Evolutionary conservation across 148 eudicot genomes (phyloP).

Genomic region (Vaccinium macrocarpon): DNA sequence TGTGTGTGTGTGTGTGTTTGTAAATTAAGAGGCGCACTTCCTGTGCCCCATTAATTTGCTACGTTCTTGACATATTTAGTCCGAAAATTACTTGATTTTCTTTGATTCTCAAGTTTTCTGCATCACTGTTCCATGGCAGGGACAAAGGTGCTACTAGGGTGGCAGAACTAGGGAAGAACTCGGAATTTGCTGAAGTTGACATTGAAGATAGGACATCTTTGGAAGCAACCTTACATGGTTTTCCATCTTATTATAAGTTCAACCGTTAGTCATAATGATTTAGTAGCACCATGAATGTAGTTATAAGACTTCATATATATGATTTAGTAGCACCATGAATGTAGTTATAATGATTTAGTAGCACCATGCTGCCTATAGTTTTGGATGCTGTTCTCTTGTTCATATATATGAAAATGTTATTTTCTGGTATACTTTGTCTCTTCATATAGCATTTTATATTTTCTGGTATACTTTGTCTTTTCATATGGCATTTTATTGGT

Average conservation of each 20-base stretch:
- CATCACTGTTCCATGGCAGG: slow-evolving; percentile 35
- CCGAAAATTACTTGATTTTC: not conserved
- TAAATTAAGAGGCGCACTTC: not conserved
- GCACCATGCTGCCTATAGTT: not conserved
- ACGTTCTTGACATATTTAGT: not conserved
- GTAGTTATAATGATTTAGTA: not conserved
- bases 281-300: not conserved
- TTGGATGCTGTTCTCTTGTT: not conserved
- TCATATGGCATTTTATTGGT: not conserved
- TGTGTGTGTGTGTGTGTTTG: too few species aligned
- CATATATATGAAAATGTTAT: not conserved
- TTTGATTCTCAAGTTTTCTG: slow-evolving; percentile 2
- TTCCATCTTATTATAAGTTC: not conserved
- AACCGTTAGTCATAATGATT: not conserved
- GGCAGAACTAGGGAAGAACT: slow-evolving; percentile 62
- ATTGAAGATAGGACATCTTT: slow-evolving; percentile 49
- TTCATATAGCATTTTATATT: not conserved
- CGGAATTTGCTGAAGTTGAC: slow-evolving; percentile 67
- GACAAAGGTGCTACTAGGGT: slow-evolving; percentile 80
- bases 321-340: not conserved
- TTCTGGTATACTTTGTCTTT: not conserved
- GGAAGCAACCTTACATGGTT: slow-evolving; percentile 63
- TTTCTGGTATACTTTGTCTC: not conserved
- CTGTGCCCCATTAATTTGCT: not conserved
- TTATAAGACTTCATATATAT: not conserved